Conservation (phyloP, 2,329 filamentous ascomycete genomes). For the Sordariomycetes sp. region DNA sequence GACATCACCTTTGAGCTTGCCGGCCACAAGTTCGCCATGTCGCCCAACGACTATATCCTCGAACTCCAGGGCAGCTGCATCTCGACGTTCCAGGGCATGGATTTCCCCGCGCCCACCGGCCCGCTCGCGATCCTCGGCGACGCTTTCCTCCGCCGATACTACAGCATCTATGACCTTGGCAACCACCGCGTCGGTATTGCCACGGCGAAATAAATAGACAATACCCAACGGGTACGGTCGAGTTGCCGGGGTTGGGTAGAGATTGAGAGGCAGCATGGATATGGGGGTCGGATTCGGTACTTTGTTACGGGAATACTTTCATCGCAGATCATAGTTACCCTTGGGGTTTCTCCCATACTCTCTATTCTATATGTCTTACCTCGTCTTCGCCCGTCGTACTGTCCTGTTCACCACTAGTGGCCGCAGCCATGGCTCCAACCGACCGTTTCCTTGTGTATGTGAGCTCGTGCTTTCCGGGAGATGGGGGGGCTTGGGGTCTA, state of each 20-base stretch:
- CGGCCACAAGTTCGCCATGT: slow-evolving; percentile 88
- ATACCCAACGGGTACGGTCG: neutral
- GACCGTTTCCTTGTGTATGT: neutral
- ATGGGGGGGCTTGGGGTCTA: neutral
- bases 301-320: neutral
- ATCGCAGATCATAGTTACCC: neutral
- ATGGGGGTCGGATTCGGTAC: neutral
- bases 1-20: slow-evolving; percentile 84
- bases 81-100: slow-evolving; percentile 96
- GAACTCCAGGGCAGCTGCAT: slow-evolving; percentile 94
- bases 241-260: neutral
- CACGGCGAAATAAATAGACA: slow-evolving; percentile 46
- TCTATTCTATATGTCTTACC: neutral
- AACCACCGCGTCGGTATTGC: slow-evolving; percentile 82
- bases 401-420: neutral
- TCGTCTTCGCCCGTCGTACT: neutral
- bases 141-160: slow-evolving; percentile 72
- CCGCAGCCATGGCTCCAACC: neutral
- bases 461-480: neutral
- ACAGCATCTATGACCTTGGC: slow-evolving; percentile 93
- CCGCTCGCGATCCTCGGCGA: slow-evolving; percentile 92
- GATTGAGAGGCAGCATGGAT: neutral
- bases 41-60: slow-evolving; percentile 84
- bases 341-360: neutral
- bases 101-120: slow-evolving; percentile 73